Percentiles rank a stretch among this genome's conserved stretches.
Evolutionary conservation across 306 rosid species (phyloP).

Genomic region (Benincasa hispida): DNA sequence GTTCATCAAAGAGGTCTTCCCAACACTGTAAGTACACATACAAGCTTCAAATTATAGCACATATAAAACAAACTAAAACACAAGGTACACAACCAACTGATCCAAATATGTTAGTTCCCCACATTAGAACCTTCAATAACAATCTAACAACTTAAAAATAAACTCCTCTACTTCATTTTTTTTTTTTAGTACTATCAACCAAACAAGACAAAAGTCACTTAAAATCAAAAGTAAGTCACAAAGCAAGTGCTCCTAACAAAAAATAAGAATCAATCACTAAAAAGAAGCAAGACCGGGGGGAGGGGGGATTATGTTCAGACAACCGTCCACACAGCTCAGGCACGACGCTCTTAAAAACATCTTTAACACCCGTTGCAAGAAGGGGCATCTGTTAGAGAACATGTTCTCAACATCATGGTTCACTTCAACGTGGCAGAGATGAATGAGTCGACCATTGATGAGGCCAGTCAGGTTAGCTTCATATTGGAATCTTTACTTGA

Average conservation of each 20-base stretch:
- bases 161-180: background rate
- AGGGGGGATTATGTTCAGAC: too few relatives aligned
- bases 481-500: too few relatives aligned
- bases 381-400: too few relatives aligned
- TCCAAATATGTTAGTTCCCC: background rate
- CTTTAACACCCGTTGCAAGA: too few relatives aligned
- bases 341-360: too few relatives aligned
- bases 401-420: too few relatives aligned
- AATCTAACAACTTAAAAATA: background rate
- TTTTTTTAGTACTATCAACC: background rate
- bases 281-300: background rate
- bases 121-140: background rate
- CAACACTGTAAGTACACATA: constrained; percentile 84
- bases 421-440: too few relatives aligned
- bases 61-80: too few relatives aligned
- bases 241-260: background rate
- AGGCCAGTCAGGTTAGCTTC: too few relatives aligned
- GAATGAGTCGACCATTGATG: too few relatives aligned
- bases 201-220: background rate
- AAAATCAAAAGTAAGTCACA: background rate
- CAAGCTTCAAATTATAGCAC: background rate
- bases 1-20: constrained; percentile 99
- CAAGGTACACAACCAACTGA: background rate
- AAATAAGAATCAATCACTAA: background rate
- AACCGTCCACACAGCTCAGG: too few relatives aligned